A percentile compares a stretch with the other conserved stretches of the same genome.
Conservation (phyloP, 768 basidiomycete genomes). For the Boletus coccyginus region DNA sequence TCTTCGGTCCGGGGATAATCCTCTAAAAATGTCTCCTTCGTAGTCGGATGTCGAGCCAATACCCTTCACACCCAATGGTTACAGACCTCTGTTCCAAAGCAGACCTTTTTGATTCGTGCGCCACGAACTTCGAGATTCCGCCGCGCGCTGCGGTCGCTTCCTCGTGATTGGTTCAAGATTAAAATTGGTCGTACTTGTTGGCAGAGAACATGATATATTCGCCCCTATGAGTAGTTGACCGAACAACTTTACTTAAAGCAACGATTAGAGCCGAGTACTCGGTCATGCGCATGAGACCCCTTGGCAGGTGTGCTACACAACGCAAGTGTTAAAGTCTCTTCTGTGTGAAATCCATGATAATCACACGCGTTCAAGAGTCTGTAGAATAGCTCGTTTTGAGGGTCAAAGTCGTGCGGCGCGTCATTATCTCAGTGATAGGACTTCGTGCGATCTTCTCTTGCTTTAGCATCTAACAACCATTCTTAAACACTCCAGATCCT, state of each 20-base stretch:
- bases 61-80: conserved; percentile 70
- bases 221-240: neutral
- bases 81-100: conserved; percentile 59
- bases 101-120: conserved; percentile 59
- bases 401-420: too few relatives aligned
- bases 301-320: neutral
- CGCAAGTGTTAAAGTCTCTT: neutral
- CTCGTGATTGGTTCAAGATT: conserved; percentile 2
- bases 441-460: too few relatives aligned
- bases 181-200: neutral
- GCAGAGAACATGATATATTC: neutral
- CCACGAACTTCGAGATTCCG: conserved; percentile 61
- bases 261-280: neutral
- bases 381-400: neutral
- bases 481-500: too few relatives aligned
- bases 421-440: too few relatives aligned
- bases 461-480: too few relatives aligned
- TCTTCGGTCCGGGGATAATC: neutral
- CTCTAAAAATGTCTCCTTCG: conserved; percentile 2
- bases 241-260: neutral
- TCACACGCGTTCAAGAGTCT: neutral
- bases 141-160: conserved; percentile 37
- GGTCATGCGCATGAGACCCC: neutral
- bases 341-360: neutral
- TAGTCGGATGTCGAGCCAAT: conserved; percentile 45